Percentiles rank a stretch among this genome's conserved stretches.
phyloP scores from a whole-genome alignment of 345 rosid species.

The Anacardium occidentale region DNA sequence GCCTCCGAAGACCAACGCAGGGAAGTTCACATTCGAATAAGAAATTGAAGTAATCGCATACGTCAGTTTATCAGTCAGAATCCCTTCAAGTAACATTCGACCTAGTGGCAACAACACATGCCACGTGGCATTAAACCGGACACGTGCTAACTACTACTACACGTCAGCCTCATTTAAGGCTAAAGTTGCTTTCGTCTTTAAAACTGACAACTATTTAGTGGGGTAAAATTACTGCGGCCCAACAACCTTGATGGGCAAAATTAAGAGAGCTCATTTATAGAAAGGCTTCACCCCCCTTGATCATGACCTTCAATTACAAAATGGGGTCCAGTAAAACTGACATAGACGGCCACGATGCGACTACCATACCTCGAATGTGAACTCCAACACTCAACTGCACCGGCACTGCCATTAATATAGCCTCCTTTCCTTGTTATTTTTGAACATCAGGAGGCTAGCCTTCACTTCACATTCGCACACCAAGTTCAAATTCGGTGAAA shows the following conservation, averaged over 20 bases:
- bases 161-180: constrained; percentile 16
- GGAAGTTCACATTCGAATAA: no score
- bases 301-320: constrained; percentile 6
- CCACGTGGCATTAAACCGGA: neutral
- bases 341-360: neutral
- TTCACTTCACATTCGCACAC: neutral
- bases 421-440: neutral
- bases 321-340: neutral
- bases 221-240: constrained; percentile 13
- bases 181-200: neutral
- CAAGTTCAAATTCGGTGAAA: no score
- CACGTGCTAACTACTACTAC: neutral
- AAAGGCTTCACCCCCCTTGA: neutral
- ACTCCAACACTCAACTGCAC: constrained; percentile 7
- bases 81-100: no score
- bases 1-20: neutral
- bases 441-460: neutral
- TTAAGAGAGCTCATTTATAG: constrained; percentile 3
- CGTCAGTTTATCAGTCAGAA: neutral
- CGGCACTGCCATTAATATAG: constrained; percentile 2
- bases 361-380: neutral
- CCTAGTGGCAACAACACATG: neutral
- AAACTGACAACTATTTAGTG: neutral
- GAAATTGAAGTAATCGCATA: neutral
- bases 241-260: neutral